These are phyloP conservation scores for Acacia acuminata DNA, from an alignment of 306 rosid genomes.

Conservation along the genomic window DNA sequence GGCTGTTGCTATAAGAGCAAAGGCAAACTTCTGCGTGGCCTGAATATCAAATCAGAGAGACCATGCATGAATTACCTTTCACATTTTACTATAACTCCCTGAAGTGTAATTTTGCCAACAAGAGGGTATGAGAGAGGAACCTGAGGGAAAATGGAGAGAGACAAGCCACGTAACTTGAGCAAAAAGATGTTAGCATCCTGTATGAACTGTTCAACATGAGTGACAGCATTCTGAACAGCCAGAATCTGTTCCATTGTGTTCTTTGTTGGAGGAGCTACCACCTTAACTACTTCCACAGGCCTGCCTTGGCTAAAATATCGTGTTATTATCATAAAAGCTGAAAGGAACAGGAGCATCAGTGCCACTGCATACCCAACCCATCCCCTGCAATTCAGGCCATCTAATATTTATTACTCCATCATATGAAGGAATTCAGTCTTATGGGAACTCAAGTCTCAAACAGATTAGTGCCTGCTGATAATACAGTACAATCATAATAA, in stretches of 20 bases:
- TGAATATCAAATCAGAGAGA: slow-evolving; percentile 37
- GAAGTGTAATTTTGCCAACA: not conserved
- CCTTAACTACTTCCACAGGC: slow-evolving; percentile 63
- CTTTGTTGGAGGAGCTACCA: slow-evolving; percentile 82
- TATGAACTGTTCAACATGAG: slow-evolving; percentile 73
- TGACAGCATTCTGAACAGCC: slow-evolving; percentile 84
- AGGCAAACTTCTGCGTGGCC: slow-evolving; percentile 76
- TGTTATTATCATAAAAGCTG: slow-evolving; percentile 70
- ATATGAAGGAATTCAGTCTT: not conserved
- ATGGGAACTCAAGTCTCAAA: not conserved
- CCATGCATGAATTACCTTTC: slow-evolving; percentile 30
- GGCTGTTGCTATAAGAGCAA: slow-evolving; percentile 53
- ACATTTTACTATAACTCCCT: not conserved
- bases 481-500: not conserved
- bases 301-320: slow-evolving; percentile 52
- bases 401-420: not conserved
- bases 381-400: slow-evolving; percentile 59
- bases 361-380: slow-evolving; percentile 78
- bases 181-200: slow-evolving; percentile 78
- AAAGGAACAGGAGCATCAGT: slow-evolving; percentile 46
- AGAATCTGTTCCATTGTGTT: slow-evolving; percentile 93
- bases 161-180: slow-evolving; percentile 78
- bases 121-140: slow-evolving; percentile 43
- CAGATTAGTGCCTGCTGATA: not conserved
- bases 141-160: slow-evolving; percentile 85